A percentile compares a stretch with the other conserved stretches of the same genome.
phyloP scores from a whole-genome alignment of 768 basidiomycete species.

The Termitomyces sp. region DNA sequence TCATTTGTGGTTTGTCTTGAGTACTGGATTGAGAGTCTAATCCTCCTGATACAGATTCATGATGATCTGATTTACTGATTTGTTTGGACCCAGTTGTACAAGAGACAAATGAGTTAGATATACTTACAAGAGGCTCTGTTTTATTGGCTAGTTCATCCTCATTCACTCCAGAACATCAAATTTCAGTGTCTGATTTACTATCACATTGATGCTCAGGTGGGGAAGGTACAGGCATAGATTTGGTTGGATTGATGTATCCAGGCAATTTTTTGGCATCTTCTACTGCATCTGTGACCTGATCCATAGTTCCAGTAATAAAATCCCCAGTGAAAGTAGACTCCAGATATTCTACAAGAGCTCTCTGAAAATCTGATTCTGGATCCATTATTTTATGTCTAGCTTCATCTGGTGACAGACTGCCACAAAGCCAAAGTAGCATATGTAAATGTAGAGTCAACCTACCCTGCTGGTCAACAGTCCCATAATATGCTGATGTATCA shows the following conservation, averaged over 20 bases:
- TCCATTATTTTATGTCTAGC: constrained; percentile 3
- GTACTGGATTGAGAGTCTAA: no score
- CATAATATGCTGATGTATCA: constrained; percentile 26
- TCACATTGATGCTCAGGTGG: no score
- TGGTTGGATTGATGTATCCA: constrained; percentile 12
- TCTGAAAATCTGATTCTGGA: background rate
- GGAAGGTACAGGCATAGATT: no score
- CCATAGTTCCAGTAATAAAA: background rate
- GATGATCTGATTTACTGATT: no score
- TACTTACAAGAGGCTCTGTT: no score
- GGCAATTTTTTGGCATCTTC: background rate
- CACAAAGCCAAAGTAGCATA: constrained; percentile 24
- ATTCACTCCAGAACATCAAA: no score
- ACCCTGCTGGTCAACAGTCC: constrained; percentile 31
- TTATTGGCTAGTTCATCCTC: no score
- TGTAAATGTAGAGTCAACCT: constrained; percentile 20
- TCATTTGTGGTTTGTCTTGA: no score
- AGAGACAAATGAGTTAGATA: no score
- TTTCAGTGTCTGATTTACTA: no score
- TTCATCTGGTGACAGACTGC: background rate
- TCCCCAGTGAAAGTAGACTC: background rate
- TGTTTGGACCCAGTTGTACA: no score
- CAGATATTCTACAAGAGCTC: background rate
- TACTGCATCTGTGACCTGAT: background rate
- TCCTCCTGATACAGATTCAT: no score